Conservation (phyloP, 225 moss, liverwort and hornwort genomes). For the Ulota crispa region DNA sequence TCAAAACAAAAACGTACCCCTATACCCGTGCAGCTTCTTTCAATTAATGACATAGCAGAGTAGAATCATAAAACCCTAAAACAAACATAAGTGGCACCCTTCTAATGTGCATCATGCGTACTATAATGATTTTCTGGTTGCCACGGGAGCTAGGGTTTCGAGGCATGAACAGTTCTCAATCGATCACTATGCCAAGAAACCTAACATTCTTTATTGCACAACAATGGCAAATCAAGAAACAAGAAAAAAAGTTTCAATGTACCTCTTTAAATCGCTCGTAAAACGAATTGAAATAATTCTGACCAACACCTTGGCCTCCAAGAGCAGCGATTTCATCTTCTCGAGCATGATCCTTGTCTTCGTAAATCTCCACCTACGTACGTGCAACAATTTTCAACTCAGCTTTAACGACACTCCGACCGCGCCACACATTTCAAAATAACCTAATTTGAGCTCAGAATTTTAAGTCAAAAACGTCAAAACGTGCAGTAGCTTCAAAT, state of each 20-base stretch:
- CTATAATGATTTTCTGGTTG: background rate
- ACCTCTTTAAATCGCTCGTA: slow-evolving; percentile 91
- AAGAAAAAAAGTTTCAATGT: background rate
- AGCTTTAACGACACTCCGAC: background rate
- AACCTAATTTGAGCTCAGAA: slow-evolving; percentile 2
- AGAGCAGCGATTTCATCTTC: slow-evolving; percentile 75
- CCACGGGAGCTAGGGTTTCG: background rate
- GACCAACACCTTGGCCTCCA: slow-evolving; percentile 75
- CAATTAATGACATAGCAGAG: background rate
- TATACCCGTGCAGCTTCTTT: background rate
- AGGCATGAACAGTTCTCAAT: background rate
- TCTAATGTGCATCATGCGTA: background rate
- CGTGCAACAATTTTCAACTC: background rate
- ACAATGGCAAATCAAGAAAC: background rate
- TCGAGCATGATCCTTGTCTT: slow-evolving; percentile 79
- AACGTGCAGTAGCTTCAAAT: background rate
- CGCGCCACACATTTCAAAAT: background rate
- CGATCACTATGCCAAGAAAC: slow-evolving; percentile 3
- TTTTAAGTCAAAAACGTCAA: background rate
- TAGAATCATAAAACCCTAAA: background rate
- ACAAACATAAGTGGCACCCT: background rate
- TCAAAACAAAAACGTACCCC: background rate
- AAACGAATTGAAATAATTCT: slow-evolving; percentile 83
- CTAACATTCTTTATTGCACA: background rate
- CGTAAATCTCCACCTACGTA: slow-evolving; percentile 69